Evolutionary conservation across 2,329 filamentous ascomycete species (phyloP), one percentile per base, ranked within the genome.

Genomic region (Trichoderma gracile): DNA sequence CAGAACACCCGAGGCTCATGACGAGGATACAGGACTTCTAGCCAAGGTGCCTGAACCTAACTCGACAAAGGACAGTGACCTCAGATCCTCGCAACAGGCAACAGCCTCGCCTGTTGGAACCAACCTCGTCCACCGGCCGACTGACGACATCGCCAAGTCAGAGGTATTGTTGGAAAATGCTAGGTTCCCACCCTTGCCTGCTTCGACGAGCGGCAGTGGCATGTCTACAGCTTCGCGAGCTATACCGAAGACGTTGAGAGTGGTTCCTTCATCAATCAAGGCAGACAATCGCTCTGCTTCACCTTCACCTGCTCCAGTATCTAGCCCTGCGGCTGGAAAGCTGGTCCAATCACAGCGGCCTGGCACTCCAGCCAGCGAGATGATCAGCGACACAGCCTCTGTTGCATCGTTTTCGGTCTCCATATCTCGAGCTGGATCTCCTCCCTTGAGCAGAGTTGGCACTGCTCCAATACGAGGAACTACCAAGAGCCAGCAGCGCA

Each of bases 401-500:
- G 80, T 93, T 23, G 82, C 91, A 5, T 93, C 91, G 17, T 83
- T 87, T 2, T 91, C 90, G 2, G 77, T 90, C 40, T 91, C 84
- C 0, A 80, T 81, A 17, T 87, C 91, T 15, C 85, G 90, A 49
- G 86, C 90, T 17, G 90, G 82, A 71, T 92, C 90, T 4, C 90
- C 91, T 3, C 89, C 88, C 8, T 84, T 84, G 2, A 73, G 67
- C 63, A 89, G 83, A 69, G 80, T 92, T 54, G 90, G 90, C 5
- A 86, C 86, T 53, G 89, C 89, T 5, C 86, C 89, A 15, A 81
- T 91, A 3, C 83, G 89, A 66, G 79, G 80, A 23, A 90, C 89
- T 52, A 92, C 90, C 9, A 93, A 93, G 79, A 92, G 88, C 71
- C 89, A 91, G 73, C 85, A 90, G 73, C 89, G 90, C 73, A 94